Percentiles rank a stretch among this genome's conserved stretches.
These are phyloP conservation scores for Penicillium sp. DNA, from an alignment of 2,329 filamentous ascomycete species.

Conservation along the genomic window DNA sequence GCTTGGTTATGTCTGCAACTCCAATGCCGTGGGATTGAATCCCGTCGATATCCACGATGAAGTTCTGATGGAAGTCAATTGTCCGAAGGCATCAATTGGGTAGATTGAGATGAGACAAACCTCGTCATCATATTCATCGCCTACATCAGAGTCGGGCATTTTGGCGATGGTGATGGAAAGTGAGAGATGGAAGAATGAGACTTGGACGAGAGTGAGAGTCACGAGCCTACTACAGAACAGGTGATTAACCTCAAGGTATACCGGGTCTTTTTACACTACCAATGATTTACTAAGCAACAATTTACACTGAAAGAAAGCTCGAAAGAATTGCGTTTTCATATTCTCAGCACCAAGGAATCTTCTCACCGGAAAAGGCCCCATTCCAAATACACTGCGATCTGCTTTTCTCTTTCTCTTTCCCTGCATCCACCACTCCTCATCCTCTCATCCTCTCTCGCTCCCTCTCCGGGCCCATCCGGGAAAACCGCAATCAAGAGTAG, in stretches of 20 bases:
- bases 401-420: constrained; percentile 17
- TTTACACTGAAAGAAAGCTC: background rate
- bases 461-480: constrained; percentile 33
- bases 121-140: constrained; percentile 54
- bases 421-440: constrained; percentile 31
- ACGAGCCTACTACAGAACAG: background rate
- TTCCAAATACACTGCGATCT: constrained; percentile 21
- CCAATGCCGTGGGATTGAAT: constrained; percentile 67
- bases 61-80: constrained; percentile 39
- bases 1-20: constrained; percentile 64
- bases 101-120: constrained; percentile 28
- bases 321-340: constrained; percentile 24
- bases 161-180: constrained; percentile 10
- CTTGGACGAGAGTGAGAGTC: constrained; percentile 1
- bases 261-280: background rate
- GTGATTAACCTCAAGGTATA: background rate
- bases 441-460: constrained; percentile 30
- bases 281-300: background rate
- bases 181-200: background rate
- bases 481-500: constrained; percentile 29
- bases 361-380: constrained; percentile 17
- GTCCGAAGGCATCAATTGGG: background rate
- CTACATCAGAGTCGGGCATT: constrained; percentile 55
- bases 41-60: constrained; percentile 66
- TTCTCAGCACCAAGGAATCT: constrained; percentile 27